Evolutionary conservation across 108 stramenopile species (phyloP).

Genomic region (Chaetoceros tenuissimus): DNA sequence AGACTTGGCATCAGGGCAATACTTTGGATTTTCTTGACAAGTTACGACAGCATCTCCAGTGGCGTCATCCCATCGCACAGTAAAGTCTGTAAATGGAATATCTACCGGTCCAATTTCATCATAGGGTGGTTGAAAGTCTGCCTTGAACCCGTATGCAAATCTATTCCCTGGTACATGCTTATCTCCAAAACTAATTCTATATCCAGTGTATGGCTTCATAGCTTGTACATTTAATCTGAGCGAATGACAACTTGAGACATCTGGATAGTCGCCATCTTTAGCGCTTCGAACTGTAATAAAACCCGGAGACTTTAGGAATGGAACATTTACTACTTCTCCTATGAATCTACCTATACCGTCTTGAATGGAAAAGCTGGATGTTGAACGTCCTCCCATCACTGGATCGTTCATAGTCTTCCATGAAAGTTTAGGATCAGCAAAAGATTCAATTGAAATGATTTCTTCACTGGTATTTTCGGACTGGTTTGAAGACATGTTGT

Average conservation of each 20-base stretch:
- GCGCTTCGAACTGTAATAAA: slow-evolving; percentile 24
- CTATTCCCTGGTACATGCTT: slow-evolving; percentile 20
- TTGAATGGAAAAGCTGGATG: slow-evolving; percentile 14
- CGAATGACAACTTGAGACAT: slow-evolving; percentile 24
- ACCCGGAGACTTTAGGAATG: slow-evolving; percentile 34
- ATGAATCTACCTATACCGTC: slow-evolving; percentile 27
- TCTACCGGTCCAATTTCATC: slow-evolving; percentile 11
- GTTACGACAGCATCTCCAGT: slow-evolving; percentile 24
- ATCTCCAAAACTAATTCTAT: slow-evolving; percentile 34
- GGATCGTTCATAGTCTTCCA: slow-evolving; percentile 37
- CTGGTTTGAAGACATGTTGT: no score
- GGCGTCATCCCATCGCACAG: slow-evolving; percentile 31
- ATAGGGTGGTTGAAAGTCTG: slow-evolving; percentile 7
- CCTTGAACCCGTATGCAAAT: slow-evolving; percentile 36
- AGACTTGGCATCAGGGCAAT: slow-evolving; percentile 19
- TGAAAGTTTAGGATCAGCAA: background rate
- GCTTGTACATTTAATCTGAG: slow-evolving; percentile 11
- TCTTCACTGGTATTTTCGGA: no score
- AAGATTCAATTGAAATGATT: no score
- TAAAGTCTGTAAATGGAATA: slow-evolving; percentile 27
- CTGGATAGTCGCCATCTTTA: slow-evolving; percentile 11
- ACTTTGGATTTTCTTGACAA: slow-evolving; percentile 20
- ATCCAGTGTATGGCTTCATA: slow-evolving; percentile 18
- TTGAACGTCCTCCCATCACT: slow-evolving; percentile 43
- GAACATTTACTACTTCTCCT: slow-evolving; percentile 30